phyloP scores from a whole-genome alignment of 371 early-diverging fungal genomes.

The Blyttiomyces sp. region DNA sequence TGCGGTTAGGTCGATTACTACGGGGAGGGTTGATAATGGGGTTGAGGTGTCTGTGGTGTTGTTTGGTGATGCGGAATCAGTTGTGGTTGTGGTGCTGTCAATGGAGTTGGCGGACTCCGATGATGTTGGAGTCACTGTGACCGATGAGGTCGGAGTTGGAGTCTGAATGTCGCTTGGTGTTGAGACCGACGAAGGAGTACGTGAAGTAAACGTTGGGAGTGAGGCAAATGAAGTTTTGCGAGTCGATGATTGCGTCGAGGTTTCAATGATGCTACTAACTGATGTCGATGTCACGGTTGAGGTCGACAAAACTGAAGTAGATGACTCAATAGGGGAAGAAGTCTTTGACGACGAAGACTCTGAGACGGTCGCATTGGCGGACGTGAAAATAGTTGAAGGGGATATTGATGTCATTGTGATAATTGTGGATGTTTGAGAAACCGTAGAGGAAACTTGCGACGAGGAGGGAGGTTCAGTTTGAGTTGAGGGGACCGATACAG shows the following conservation, averaged over 20 bases:
- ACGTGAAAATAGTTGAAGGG: neutral
- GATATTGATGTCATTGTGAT: neutral
- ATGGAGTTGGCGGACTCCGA: neutral
- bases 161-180: neutral
- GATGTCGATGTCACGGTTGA: neutral
- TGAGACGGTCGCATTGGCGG: neutral
- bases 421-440: neutral
- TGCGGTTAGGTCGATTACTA: neutral
- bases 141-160: neutral
- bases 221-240: too few relatives aligned
- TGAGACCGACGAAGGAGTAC: neutral
- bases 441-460: neutral
- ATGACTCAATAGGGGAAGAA: too few relatives aligned
- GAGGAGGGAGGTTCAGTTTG: too few relatives aligned
- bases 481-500: too few relatives aligned
- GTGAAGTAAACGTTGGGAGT: neutral
- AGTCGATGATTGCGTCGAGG: too few relatives aligned
- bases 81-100: neutral
- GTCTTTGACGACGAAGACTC: neutral
- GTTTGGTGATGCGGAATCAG: neutral
- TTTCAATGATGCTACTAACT: neutral
- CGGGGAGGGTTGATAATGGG: neutral
- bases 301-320: too few relatives aligned
- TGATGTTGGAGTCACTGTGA: neutral
- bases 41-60: neutral